Evolutionary conservation across 2,329 filamentous ascomycete species (phyloP).

Genomic region (Stachybotrys chartarum): DNA sequence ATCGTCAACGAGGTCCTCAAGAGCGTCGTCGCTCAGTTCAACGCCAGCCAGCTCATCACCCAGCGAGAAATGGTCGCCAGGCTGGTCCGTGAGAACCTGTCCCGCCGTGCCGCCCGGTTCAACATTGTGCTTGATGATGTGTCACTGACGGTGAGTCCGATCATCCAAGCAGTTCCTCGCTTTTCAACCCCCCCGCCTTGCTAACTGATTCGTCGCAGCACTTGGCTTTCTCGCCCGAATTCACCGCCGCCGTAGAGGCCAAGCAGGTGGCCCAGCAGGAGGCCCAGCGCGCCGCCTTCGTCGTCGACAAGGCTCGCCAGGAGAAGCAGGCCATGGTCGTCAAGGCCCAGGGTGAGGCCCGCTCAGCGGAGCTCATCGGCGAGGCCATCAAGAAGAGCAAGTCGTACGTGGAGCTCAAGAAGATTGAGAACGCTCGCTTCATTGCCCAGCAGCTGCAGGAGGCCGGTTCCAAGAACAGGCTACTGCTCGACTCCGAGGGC

Average conservation of each 20-base stretch:
- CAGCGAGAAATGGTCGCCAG: slow-evolving; percentile 95
- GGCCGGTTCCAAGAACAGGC: slow-evolving; percentile 78
- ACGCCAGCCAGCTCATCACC: slow-evolving; percentile 95
- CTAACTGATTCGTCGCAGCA: slow-evolving; percentile 37
- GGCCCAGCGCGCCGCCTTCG: slow-evolving; percentile 91
- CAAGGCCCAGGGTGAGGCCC: slow-evolving; percentile 96
- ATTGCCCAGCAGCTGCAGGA: slow-evolving; percentile 89
- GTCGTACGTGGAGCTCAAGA: slow-evolving; percentile 92
- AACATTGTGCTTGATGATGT: slow-evolving; percentile 98
- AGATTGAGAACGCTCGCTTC: slow-evolving; percentile 90
- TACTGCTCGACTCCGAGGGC: slow-evolving; percentile 87
- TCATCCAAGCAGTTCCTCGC: neutral
- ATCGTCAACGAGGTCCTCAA: slow-evolving; percentile 99
- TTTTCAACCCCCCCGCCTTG: neutral
- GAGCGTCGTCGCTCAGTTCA: slow-evolving; percentile 98
- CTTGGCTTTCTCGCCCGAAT: slow-evolving; percentile 66
- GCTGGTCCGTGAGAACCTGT: slow-evolving; percentile 87
- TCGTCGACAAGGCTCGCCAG: slow-evolving; percentile 97
- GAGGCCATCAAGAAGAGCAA: slow-evolving; percentile 99
- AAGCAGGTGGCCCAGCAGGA: slow-evolving; percentile 82
- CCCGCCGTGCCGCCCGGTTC: slow-evolving; percentile 85
- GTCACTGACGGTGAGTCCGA: slow-evolving; percentile 71
- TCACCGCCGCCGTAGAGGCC: slow-evolving; percentile 65
- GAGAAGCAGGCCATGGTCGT: slow-evolving; percentile 99
- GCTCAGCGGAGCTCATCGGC: slow-evolving; percentile 94